These are phyloP conservation scores for Betula pendula DNA, from an alignment of 306 rosid species.

Conservation along the genomic window DNA sequence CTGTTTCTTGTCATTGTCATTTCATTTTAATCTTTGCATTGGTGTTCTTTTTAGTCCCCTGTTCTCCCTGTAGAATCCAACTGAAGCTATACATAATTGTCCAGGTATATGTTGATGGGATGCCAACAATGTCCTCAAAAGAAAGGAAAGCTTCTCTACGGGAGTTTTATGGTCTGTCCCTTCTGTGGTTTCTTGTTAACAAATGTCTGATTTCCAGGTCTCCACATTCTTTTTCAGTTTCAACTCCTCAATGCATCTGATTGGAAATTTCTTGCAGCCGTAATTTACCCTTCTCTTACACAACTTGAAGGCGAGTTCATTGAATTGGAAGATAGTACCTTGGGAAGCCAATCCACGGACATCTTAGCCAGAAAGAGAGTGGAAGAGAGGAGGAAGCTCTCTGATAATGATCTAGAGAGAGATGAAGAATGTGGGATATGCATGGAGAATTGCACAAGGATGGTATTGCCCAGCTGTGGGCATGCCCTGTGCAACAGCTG, in stretches of 20 bases:
- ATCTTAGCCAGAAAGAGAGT: slow-evolving; percentile 30
- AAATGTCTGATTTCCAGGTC: neutral
- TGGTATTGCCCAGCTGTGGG: slow-evolving; percentile 73
- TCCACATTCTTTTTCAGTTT: neutral
- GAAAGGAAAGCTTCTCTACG: slow-evolving; percentile 62
- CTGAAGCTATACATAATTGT: slow-evolving; percentile 22
- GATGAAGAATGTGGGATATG: slow-evolving; percentile 83
- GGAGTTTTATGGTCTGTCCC: slow-evolving; percentile 61
- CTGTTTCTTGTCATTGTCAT: slow-evolving; percentile 8
- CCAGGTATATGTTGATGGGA: slow-evolving; percentile 65
- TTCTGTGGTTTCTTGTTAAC: slow-evolving; percentile 11
- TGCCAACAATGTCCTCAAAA: slow-evolving; percentile 59
- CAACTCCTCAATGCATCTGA: slow-evolving; percentile 1
- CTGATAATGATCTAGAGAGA: slow-evolving; percentile 38
- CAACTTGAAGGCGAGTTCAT: slow-evolving; percentile 61
- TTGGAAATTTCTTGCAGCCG: slow-evolving; percentile 50
- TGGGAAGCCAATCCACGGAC: slow-evolving; percentile 31
- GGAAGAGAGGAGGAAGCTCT: slow-evolving; percentile 27
- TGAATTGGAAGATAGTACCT: slow-evolving; percentile 28
- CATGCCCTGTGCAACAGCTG: slow-evolving; percentile 72
- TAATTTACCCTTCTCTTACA: slow-evolving; percentile 69
- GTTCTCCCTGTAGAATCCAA: neutral
- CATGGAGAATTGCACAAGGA: slow-evolving; percentile 63
- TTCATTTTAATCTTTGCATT: slow-evolving; percentile 1
- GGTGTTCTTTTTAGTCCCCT: neutral